Evolutionary conservation across 345 rosid species (phyloP), one percentile per base, ranked within the genome.

Genomic region (Clarkia xantiana): DNA sequence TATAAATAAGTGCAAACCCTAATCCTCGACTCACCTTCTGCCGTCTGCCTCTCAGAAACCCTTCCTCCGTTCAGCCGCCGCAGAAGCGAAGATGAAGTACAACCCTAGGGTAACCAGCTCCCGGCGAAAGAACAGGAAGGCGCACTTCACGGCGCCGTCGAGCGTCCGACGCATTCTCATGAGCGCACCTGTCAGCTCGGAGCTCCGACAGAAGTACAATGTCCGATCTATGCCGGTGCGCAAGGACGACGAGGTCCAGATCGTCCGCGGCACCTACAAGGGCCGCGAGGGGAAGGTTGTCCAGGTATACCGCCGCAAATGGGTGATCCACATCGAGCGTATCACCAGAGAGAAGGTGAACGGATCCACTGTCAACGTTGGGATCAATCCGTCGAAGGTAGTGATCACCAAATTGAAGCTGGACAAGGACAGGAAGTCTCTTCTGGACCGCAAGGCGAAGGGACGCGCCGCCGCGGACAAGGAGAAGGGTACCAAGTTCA

Each of bases 261-360:
- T 60, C 51, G 63, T 52, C 40, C 42, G 63, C 40, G 63, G 63
- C 2, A 60, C 63, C 9, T 52, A 38, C 63, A 60, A 60, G 42
- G 63, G 63, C 15, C 51, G 63, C 16, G 63, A 60, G 45, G 63
- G 63, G 6, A 60, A 60, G 63, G 63, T 60, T 5, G 57, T 60
- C 16, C 57, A 60, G 63, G 63, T 60, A 14, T 60, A 60, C 11
- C 49, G 63, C 1, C 23, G 39, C 25, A 60, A 60, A 57, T 60
- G 63, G 63, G 63, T 60, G 12, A 60, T 60, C 52, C 63, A 60
- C 63, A 46, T 60, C 46, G 63, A 60, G 63, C 56, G 63, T 18
- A 60, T 60, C 20, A 60, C 63, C 11, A 43, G 63, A 4, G 63
- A 60, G 63, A 60, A 60, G 46, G 57, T 52, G 40, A 60, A 60